Percentiles rank a stretch among this genome's conserved stretches.
These are phyloP conservation scores for Mycosarcoma mackinlayi DNA, from an alignment of 1,284 basidiomycete species.

Conservation along the genomic window DNA sequence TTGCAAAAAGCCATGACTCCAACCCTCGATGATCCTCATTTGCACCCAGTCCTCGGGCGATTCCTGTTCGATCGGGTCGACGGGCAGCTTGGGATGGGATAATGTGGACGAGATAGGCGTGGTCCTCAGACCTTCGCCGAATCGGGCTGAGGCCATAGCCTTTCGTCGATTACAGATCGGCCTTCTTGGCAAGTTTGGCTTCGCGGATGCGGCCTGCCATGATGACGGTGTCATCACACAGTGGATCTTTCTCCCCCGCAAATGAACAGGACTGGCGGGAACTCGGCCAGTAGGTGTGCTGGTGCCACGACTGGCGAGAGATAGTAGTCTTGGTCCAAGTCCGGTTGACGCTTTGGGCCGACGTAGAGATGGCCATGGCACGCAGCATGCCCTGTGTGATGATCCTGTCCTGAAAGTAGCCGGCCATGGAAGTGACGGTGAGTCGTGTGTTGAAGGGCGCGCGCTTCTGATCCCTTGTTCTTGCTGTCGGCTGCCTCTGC, in stretches of 20 bases:
- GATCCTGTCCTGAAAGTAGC: constrained; percentile 69
- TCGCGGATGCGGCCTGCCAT: constrained; percentile 91
- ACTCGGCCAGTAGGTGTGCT: constrained; percentile 82
- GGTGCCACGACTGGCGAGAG: constrained; percentile 93
- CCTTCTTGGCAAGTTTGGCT: constrained; percentile 79
- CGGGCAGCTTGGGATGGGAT: constrained; percentile 66
- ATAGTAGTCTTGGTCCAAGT: constrained; percentile 93
- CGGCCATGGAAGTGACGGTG: constrained; percentile 94
- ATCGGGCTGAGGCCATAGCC: constrained; percentile 65
- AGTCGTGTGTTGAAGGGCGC: constrained; percentile 79
- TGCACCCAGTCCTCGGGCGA: constrained; percentile 94
- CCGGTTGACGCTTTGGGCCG: constrained; percentile 88
- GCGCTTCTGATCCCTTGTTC: constrained; percentile 37
- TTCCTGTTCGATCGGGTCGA: constrained; percentile 74
- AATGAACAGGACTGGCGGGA: constrained; percentile 83
- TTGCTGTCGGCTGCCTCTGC: constrained; percentile 39
- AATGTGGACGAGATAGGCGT: constrained; percentile 64
- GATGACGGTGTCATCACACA: constrained; percentile 79
- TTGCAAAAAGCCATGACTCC: constrained; percentile 72
- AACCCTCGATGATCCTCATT: constrained; percentile 73
- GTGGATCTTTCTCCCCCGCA: constrained; percentile 87
- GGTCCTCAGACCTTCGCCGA: constrained; percentile 71
- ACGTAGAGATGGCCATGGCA: constrained; percentile 98
- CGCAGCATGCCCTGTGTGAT: constrained; percentile 75
- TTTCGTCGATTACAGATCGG: constrained; percentile 70